These are phyloP conservation scores for Drosera spatulata DNA, from an alignment of 179 eudicot species.

Conservation along the genomic window DNA sequence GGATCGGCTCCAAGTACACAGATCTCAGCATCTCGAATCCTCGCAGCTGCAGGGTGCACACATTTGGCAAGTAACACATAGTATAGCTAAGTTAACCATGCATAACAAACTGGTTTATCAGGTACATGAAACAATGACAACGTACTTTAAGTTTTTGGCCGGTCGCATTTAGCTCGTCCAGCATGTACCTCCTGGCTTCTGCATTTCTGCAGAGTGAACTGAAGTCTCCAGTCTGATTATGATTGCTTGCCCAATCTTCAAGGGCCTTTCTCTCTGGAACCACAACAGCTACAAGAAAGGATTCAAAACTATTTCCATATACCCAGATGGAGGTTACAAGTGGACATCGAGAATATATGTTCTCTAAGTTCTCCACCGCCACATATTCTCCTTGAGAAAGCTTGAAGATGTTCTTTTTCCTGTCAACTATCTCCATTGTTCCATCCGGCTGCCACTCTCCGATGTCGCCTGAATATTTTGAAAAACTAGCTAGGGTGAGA, in stretches of 20 bases:
- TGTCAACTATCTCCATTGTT: conserved; percentile 87
- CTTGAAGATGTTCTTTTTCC: conserved; percentile 67
- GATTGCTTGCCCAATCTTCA: conserved; percentile 58
- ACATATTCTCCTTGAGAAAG: conserved; percentile 58
- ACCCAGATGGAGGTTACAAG: conserved; percentile 55
- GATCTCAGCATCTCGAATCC: conserved; percentile 76
- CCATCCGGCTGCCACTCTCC: conserved; percentile 97
- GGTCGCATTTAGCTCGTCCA: conserved; percentile 33
- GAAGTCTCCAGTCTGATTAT: conserved; percentile 40
- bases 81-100: no score
- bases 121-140: neutral
- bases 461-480: conserved; percentile 51
- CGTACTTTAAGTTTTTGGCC: conserved; percentile 56
- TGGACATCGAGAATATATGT: conserved; percentile 35
- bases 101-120: neutral
- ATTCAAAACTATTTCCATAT: conserved; percentile 82
- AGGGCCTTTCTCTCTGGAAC: conserved; percentile 58
- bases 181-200: conserved; percentile 31
- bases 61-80: neutral
- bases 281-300: conserved; percentile 70
- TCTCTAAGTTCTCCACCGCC: conserved; percentile 86
- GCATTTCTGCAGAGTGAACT: conserved; percentile 34
- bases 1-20: conserved; percentile 70
- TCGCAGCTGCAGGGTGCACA: conserved; percentile 41
- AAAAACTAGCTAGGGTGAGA: neutral